These are phyloP conservation scores for Brassica juncea DNA, from an alignment of 345 rosid species.

Conservation along the genomic window DNA sequence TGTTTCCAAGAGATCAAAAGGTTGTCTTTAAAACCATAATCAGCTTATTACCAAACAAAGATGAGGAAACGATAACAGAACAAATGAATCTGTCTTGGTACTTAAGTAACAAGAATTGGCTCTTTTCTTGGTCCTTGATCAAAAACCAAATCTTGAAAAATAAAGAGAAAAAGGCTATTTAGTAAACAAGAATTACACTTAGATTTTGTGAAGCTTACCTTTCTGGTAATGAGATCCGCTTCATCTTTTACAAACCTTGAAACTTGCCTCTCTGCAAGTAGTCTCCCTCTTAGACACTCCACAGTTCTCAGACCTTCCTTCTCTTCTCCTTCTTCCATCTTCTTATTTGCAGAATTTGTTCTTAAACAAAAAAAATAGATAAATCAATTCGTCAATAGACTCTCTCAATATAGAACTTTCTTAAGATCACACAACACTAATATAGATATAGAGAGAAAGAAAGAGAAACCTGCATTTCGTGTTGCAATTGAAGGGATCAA, in stretches of 20 bases:
- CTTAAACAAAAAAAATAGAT: constrained; percentile 17
- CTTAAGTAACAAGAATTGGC: not conserved
- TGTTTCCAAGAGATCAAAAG: constrained; percentile 32
- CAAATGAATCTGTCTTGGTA: not conserved
- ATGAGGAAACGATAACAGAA: not conserved
- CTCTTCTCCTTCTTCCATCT: constrained; percentile 46
- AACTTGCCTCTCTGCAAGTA: constrained; percentile 86
- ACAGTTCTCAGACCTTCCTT: constrained; percentile 51
- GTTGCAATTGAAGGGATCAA: constrained; percentile 37
- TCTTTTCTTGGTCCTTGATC: constrained; percentile 16
- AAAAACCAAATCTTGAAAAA: not conserved
- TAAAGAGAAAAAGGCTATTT: not conserved
- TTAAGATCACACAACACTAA: not conserved
- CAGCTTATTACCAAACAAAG: constrained; percentile 9
- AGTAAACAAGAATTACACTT: not conserved
- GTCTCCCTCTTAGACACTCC: constrained; percentile 82
- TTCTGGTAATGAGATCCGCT: constrained; percentile 56
- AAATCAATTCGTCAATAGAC: constrained; percentile 8
- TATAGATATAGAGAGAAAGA: not conserved
- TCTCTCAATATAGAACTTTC: not conserved
- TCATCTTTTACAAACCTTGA: constrained; percentile 71
- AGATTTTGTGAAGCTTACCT: constrained; percentile 45
- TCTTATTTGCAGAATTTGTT: constrained; percentile 46
- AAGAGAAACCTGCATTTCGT: constrained; percentile 41
- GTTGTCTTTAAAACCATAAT: constrained; percentile 2